Percentiles rank a stretch among this genome's conserved stretches.
These are phyloP conservation scores for Nicotiana obtusifolia DNA, from an alignment of 257 asterid species.

Conservation along the genomic window DNA sequence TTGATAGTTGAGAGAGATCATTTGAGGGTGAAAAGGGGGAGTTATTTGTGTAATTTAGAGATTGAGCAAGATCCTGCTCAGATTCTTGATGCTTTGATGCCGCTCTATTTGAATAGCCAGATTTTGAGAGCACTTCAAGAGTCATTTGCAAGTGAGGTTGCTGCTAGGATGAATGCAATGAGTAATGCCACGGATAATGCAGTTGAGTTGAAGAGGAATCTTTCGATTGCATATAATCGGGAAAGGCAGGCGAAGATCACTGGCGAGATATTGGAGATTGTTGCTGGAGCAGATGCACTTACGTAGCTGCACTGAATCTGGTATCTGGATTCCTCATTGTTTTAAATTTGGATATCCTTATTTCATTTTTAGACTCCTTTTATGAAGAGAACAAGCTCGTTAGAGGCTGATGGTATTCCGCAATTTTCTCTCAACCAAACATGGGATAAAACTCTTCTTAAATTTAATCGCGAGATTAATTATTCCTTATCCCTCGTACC, in stretches of 20 bases:
- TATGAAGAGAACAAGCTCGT: background rate
- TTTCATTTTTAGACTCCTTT: background rate
- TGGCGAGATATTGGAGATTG: slow-evolving; percentile 61
- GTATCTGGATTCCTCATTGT: background rate
- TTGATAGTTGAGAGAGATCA: slow-evolving; percentile 55
- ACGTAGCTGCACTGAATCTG: slow-evolving; percentile 10
- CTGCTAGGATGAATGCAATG: slow-evolving; percentile 77
- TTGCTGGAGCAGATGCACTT: slow-evolving; percentile 72
- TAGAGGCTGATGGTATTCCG: background rate
- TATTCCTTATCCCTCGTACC: no score
- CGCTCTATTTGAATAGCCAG: slow-evolving; percentile 74
- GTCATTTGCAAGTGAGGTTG: slow-evolving; percentile 73
- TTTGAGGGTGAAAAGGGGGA: slow-evolving; percentile 12
- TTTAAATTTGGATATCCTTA: background rate
- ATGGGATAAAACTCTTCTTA: no score
- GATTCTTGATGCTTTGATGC: slow-evolving; percentile 80
- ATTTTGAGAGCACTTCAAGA: slow-evolving; percentile 75
- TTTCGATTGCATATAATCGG: slow-evolving; percentile 55
- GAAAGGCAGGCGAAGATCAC: slow-evolving; percentile 74
- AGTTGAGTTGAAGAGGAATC: slow-evolving; percentile 47
- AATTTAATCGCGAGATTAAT: no score
- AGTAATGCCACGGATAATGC: slow-evolving; percentile 73
- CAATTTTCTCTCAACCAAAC: no score
- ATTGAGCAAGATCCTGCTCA: slow-evolving; percentile 87
- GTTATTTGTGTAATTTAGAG: slow-evolving; percentile 31